Evolutionary conservation across 169 alveolate species (phyloP).

Genomic region (Blepharisma undulans): DNA sequence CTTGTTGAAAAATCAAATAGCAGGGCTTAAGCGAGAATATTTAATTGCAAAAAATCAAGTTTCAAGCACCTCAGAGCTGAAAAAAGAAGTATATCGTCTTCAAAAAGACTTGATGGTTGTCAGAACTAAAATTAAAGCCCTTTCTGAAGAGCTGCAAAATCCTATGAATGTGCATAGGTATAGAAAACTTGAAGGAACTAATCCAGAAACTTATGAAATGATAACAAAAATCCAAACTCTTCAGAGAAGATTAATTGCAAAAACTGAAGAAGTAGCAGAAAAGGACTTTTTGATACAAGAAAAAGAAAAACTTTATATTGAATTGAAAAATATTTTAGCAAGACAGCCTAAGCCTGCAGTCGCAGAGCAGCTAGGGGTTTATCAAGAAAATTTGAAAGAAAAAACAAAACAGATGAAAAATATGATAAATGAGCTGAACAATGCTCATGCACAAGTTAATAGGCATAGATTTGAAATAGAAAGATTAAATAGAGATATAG

Average conservation of each 20-base stretch:
- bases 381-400: conserved; percentile 85
- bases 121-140: conserved; percentile 89
- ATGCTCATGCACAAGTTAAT: conserved; percentile 81
- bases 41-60: conserved; percentile 79
- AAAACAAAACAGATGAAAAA: conserved; percentile 85
- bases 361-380: conserved; percentile 79
- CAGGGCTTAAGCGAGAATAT: conserved; percentile 76
- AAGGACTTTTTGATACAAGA: conserved; percentile 90
- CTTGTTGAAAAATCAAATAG: conserved; percentile 66
- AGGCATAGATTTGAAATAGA: conserved; percentile 80
- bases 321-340: conserved; percentile 90
- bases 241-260: conserved; percentile 92
- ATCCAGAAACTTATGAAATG: conserved; percentile 91
- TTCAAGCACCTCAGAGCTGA: conserved; percentile 81
- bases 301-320: conserved; percentile 92
- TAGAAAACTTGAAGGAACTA: conserved; percentile 92
- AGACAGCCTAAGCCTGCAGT: conserved; percentile 90
- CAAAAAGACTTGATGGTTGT: conserved; percentile 84
- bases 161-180: conserved; percentile 94
- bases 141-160: conserved; percentile 92
- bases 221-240: conserved; percentile 88
- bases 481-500: conserved; percentile 71
- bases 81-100: conserved; percentile 77
- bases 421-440: conserved; percentile 86
- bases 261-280: conserved; percentile 92